Evolutionary conservation across 352 stramenopile species (phyloP).

Genomic region (Peronospora farinosa): DNA sequence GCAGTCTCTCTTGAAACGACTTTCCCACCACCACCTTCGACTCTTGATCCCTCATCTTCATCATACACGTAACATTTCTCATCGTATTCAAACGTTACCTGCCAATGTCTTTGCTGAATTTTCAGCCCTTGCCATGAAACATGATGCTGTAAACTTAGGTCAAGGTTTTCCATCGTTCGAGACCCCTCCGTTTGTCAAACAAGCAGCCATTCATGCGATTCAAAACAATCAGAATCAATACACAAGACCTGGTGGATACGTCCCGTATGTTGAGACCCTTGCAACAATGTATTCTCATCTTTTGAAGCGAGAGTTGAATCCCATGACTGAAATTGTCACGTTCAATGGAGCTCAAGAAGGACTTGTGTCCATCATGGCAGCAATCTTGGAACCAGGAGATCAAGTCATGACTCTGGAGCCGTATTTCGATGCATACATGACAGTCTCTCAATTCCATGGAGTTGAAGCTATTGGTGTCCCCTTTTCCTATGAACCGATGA

Average conservation of each 20-base stretch:
- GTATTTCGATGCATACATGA: conserved; percentile 89
- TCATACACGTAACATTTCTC: conserved; percentile 42
- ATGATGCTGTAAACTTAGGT: conserved; percentile 90
- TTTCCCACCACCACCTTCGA: too few relatives aligned
- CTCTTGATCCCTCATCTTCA: too few relatives aligned
- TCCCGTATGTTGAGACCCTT: conserved; percentile 71
- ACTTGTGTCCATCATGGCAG: conserved; percentile 75
- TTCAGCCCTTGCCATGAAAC: conserved; percentile 70
- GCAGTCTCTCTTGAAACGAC: background rate
- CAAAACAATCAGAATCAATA: conserved; percentile 83
- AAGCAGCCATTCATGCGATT: conserved; percentile 81
- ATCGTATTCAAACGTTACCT: conserved; percentile 52
- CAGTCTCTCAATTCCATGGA: conserved; percentile 74
- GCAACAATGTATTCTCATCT: conserved; percentile 75
- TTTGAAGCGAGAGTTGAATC: conserved; percentile 56
- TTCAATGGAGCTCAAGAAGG: conserved; percentile 87
- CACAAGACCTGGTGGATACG: conserved; percentile 79
- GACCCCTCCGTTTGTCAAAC: conserved; percentile 87
- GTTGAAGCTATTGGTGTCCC: conserved; percentile 69
- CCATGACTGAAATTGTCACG: conserved; percentile 77
- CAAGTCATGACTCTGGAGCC: conserved; percentile 86
- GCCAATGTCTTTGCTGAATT: conserved; percentile 87
- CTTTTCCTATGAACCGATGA: conserved; percentile 49
- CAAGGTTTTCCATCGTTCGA: conserved; percentile 95
- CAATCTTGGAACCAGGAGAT: conserved; percentile 74